These are phyloP conservation scores for Fusarium robinianum DNA, from an alignment of 2,329 filamentous ascomycete genomes.

Conservation along the genomic window DNA sequence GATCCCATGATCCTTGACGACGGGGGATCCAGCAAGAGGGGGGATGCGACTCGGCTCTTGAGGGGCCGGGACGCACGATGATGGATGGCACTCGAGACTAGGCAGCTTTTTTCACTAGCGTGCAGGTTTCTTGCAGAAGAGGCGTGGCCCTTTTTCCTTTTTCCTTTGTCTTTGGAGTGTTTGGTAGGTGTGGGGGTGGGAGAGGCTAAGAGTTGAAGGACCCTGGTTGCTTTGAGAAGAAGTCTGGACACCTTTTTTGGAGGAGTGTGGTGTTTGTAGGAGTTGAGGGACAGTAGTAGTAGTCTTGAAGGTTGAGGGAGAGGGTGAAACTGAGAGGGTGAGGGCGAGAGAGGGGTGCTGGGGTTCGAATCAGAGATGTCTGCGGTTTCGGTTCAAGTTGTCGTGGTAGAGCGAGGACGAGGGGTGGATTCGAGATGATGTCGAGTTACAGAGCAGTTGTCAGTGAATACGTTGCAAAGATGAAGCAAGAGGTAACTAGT, in stretches of 20 bases:
- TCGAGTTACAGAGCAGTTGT: no score
- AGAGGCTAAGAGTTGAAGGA: conserved; percentile 18
- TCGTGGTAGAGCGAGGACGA: no score
- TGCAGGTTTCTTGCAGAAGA: no score
- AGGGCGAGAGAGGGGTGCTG: no score
- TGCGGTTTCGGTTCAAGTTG: no score
- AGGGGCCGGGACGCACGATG: conserved; percentile 3
- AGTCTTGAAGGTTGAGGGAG: no score
- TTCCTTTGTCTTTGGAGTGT: conserved; percentile 3
- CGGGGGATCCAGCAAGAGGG: background rate
- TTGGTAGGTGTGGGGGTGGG: conserved; percentile 29
- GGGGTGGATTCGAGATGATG: no score
- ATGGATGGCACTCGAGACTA: background rate
- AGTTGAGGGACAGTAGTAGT: background rate
- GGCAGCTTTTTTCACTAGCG: no score
- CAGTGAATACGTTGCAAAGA: no score
- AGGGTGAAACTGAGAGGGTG: no score
- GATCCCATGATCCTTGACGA: conserved; percentile 22
- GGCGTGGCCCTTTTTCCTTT: conserved; percentile 1
- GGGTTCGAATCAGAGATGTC: no score
- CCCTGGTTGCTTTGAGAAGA: conserved; percentile 26
- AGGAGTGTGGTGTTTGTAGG: background rate
- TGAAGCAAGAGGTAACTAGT: no score
- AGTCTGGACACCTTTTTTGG: conserved; percentile 28
- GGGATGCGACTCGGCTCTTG: conserved; percentile 8